Evolutionary conservation across 345 rosid genomes (phyloP).

Genomic region (Murraya paniculata): DNA sequence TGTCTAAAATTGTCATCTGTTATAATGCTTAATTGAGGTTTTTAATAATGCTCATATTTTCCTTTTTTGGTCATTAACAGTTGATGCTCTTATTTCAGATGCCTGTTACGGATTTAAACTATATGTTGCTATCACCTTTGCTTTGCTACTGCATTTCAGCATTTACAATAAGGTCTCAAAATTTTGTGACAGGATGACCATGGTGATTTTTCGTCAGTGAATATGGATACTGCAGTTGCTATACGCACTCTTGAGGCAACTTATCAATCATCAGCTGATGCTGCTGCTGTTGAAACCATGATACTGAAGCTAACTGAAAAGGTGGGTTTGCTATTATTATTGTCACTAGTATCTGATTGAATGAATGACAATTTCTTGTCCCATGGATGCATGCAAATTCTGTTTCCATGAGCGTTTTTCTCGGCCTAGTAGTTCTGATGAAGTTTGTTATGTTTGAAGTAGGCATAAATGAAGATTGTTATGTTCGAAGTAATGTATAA

Average conservation of each 20-base stretch:
- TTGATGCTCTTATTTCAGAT: background rate
- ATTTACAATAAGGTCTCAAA: constrained; percentile 1
- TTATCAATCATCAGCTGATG: constrained; percentile 86
- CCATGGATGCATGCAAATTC: background rate
- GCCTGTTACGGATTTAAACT: background rate
- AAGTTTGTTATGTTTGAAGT: background rate
- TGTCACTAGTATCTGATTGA: background rate
- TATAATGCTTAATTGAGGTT: background rate
- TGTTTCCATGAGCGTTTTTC: background rate
- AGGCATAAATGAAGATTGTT: background rate
- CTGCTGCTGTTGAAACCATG: constrained; percentile 83
- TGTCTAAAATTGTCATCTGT: constrained; percentile 5
- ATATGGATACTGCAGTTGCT: constrained; percentile 99
- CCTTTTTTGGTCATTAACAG: background rate
- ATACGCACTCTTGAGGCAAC: constrained; percentile 98
- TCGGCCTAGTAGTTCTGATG: background rate
- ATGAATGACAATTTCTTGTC: background rate
- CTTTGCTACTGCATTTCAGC: background rate
- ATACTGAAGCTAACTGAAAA: constrained; percentile 77
- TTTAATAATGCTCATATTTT: background rate
- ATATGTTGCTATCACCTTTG: background rate
- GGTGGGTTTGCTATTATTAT: constrained; percentile 34
- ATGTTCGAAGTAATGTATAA: background rate
- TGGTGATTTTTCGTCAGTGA: constrained; percentile 95
- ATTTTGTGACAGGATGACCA: constrained; percentile 72